phyloP scores from a whole-genome alignment of 2,329 filamentous ascomycete species.

The Lecanicillium sp. region DNA sequence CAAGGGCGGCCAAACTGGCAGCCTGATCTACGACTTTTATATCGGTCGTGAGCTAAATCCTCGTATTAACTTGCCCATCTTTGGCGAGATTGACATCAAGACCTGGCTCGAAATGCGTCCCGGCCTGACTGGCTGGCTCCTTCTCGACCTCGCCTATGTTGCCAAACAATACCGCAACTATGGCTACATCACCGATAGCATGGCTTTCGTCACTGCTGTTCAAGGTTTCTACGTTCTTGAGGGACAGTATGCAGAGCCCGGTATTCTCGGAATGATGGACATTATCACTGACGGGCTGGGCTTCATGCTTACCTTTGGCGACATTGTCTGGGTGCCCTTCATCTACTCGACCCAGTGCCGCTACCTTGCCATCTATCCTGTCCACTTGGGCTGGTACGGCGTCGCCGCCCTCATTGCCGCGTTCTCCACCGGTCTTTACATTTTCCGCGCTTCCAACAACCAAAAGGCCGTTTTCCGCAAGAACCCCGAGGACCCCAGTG shows the following conservation, averaged over 20 bases:
- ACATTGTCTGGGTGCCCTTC: slow-evolving; percentile 86
- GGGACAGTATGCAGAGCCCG: slow-evolving; percentile 74
- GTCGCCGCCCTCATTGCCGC: slow-evolving; percentile 58
- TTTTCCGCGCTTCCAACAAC: slow-evolving; percentile 83
- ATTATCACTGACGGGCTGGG: slow-evolving; percentile 86
- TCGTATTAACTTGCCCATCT: slow-evolving; percentile 65
- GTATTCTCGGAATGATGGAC: slow-evolving; percentile 85
- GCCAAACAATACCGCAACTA: slow-evolving; percentile 80
- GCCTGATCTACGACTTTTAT: slow-evolving; percentile 86
- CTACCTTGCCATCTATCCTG: slow-evolving; percentile 75
- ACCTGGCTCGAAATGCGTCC: slow-evolving; percentile 80
- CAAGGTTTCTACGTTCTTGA: slow-evolving; percentile 81
- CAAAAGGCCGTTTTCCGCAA: slow-evolving; percentile 92
- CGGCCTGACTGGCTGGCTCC: slow-evolving; percentile 77
- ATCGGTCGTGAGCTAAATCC: slow-evolving; percentile 95
- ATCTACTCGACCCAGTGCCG: slow-evolving; percentile 75
- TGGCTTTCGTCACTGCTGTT: slow-evolving; percentile 66
- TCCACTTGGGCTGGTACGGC: slow-evolving; percentile 62
- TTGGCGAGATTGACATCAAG: slow-evolving; percentile 85
- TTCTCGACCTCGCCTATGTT: slow-evolving; percentile 74
- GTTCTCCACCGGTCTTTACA: slow-evolving; percentile 65
- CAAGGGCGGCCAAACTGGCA: slow-evolving; percentile 70
- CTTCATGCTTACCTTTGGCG: slow-evolving; percentile 87
- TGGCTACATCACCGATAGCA: slow-evolving; percentile 76
- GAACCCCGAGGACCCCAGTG: slow-evolving; percentile 68